Conservation (phyloP, 2,329 filamentous ascomycete genomes). For the Fonsecaea nubica region DNA sequence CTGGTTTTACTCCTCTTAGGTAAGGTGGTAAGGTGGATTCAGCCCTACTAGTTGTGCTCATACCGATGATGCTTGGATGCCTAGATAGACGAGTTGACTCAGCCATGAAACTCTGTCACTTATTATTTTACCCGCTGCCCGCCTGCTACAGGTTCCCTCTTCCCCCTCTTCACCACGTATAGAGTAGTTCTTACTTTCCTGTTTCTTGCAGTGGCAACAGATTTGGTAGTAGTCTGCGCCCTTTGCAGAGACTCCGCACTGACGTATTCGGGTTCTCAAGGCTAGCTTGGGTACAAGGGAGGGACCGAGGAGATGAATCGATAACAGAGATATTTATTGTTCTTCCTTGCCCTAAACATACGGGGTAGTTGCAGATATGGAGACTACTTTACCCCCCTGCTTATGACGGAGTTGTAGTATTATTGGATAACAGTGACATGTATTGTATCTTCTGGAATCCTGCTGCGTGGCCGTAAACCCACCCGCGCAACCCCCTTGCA, state of each 20-base stretch:
- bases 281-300: no score
- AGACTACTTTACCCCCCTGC: not conserved
- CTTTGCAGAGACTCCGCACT: not conserved
- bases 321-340: no score
- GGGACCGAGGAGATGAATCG: no score
- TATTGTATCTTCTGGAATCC: not conserved
- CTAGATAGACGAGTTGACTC: not conserved
- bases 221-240: not conserved
- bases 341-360: no score
- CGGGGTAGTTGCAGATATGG: not conserved
- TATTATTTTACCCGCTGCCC: not conserved
- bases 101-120: not conserved
- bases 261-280: not conserved
- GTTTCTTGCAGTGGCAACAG: not conserved
- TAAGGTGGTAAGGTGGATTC: conserved; percentile 8
- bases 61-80: not conserved
- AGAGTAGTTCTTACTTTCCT: not conserved
- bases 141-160: no score
- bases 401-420: no score
- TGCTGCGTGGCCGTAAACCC: not conserved
- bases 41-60: not conserved
- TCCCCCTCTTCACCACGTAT: not conserved
- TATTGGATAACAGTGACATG: no score
- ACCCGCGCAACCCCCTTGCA: no score
- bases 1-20: conserved; percentile 20